Base-by-base conservation (phyloP, 2,329 filamentous ascomycete species). In the Beauveria sp. region DNA sequence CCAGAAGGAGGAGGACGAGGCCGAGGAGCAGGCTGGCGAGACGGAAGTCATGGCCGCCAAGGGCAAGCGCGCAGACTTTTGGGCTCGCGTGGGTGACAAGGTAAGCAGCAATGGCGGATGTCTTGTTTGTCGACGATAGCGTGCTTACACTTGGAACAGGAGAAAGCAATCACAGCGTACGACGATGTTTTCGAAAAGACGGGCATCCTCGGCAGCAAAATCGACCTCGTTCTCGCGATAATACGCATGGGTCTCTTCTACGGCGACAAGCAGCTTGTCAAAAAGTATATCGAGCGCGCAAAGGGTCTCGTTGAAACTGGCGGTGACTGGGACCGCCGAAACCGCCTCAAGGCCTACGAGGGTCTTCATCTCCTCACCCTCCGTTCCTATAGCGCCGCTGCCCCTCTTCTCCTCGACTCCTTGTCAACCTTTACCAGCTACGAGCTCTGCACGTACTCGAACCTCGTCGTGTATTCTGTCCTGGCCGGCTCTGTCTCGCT, bases 361-460 rank as follows among this genome's bases (percentile, higher is more conserved):
- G 95, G 95, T 65, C 83, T 99, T 61, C 89, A 98, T 73, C 85
- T 96, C 62, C 87, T 99, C 67, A 98, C 93, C 26, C 86, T 95
- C 66, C 92, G 95, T 68, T 93, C 92, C 64, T 92, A 98, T 81
- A 90, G 87, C 74, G 81, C 91, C 63, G 93, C 92, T 46, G 95
- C 95, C 2, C 93, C 95, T 46, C 85, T 97, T 12, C 88, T 99
- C 56, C 91, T 99, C 71, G 95, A 99, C 81, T 96, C 91, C 72
- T 83, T 99, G 67, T 97, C 93, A 30, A 99, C 95, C 24, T 99
- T 99, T 75, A 99, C 95, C 65, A 97, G 92, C 74, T 97, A 97
- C 79, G 95, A 99, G 77, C 86, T 99, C 55, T 99, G 95, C 86
- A 93, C 89, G 67, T 99, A 99, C 80, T 96, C 92, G 63, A 89